These are phyloP conservation scores for Eimeria falciformis DNA, from an alignment of 169 alveolate genomes.

Conservation along the genomic window DNA sequence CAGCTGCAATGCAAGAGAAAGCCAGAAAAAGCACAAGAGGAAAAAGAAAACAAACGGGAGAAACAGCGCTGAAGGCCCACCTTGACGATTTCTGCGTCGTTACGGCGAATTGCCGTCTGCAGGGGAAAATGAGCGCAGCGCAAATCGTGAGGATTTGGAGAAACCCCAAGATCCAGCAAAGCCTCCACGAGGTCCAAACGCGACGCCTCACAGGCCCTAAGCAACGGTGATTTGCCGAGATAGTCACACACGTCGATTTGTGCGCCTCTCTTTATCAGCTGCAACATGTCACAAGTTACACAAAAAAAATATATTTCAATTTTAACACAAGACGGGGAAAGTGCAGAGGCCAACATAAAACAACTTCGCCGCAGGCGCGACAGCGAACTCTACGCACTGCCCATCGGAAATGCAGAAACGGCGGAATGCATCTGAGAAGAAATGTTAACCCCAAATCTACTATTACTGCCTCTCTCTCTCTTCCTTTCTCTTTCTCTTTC, in stretches of 20 bases:
- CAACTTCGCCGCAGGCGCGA: no score
- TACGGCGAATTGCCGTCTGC: constrained; percentile 74
- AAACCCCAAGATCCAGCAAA: constrained; percentile 81
- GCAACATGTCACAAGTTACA: background rate
- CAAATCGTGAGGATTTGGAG: constrained; percentile 80
- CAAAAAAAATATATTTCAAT: background rate
- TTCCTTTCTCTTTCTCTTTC: no score
- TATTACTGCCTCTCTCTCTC: no score
- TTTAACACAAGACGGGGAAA: background rate
- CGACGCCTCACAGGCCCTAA: constrained; percentile 88
- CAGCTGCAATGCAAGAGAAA: no score
- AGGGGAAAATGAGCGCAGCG: constrained; percentile 79
- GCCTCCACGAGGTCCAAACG: constrained; percentile 85
- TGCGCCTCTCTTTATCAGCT: constrained; percentile 89
- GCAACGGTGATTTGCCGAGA: constrained; percentile 89
- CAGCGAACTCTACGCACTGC: no score
- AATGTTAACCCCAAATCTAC: no score
- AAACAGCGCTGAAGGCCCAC: constrained; percentile 7
- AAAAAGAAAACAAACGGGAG: no score
- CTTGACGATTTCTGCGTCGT: constrained; percentile 74
- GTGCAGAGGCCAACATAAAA: background rate
- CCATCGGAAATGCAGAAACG: no score
- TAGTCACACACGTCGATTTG: constrained; percentile 90
- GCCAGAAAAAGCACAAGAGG: no score
- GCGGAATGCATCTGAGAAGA: no score